phyloP scores from a whole-genome alignment of 208 protist species.

The Phytomonas francai region DNA sequence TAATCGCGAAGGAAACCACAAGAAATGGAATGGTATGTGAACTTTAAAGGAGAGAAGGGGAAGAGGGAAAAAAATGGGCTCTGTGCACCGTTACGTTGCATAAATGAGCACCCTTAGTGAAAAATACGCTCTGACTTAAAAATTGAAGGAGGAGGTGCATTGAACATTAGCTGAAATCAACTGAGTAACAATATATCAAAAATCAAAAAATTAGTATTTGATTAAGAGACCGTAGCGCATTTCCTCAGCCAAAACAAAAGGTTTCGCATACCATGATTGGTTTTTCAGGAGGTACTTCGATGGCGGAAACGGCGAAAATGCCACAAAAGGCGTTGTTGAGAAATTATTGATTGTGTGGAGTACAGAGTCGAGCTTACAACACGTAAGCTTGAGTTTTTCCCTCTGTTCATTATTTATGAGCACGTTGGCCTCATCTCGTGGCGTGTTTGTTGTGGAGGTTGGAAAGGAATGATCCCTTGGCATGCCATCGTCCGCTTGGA shows the following conservation, averaged over 20 bases:
- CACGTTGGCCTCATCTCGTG: neutral
- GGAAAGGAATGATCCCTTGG: neutral
- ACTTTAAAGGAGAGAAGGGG: neutral
- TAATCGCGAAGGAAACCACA: neutral
- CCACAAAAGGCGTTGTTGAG: neutral
- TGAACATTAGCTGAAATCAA: conserved; percentile 1
- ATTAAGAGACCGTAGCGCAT: conserved; percentile 33
- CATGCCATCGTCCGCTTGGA: neutral
- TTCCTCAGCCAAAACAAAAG: conserved; percentile 29
- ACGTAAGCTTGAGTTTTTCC: neutral
- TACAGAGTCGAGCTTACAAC: neutral
- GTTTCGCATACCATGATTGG: conserved; percentile 15
- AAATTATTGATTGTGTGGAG: neutral
- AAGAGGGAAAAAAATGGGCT: too few relatives aligned
- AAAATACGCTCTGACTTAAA: neutral
- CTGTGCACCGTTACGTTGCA: neutral
- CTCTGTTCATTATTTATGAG: neutral
- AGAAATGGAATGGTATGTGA: neutral
- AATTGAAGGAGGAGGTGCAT: neutral
- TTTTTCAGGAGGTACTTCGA: conserved; percentile 16
- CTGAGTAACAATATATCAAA: neutral
- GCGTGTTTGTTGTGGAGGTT: neutral
- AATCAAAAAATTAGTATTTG: conserved; percentile 8
- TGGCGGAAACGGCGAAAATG: conserved; percentile 20
- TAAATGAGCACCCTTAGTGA: neutral